Evolutionary conservation across 768 basidiomycete species (phyloP), one percentile per base, ranked within the genome.

Genomic region (Harrya chromipes): DNA sequence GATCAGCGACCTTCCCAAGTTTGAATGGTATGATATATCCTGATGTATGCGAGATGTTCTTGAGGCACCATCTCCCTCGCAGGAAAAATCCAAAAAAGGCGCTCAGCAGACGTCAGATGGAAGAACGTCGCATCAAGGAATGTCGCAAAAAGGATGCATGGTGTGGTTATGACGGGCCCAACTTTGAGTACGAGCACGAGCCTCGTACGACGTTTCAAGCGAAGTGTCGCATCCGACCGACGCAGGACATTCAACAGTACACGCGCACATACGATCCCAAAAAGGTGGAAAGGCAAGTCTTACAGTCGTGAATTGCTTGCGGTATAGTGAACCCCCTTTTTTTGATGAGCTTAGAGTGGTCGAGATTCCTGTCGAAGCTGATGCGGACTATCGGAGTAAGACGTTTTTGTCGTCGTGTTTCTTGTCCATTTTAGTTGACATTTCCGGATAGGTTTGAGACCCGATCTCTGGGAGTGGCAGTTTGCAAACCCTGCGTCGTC

Each of bases 371-470:
- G 44, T 90, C 39, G 37, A 52, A 3, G 55, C 78, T 2, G 70
- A 72, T 16, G 85, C 86, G n/a, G 85, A 89, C 61, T 88, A 85
- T 61, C 74, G 79, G 49, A 60, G 87, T 87, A 56, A 23, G 72
- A 56, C 24, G 7, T 17, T 39, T 11, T 34, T 38, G n/a, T 46
- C 23, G 33, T 16, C 29, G 12, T 13, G 13, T 51, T 40, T 13
- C 21, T 16, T 40, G 34, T 23, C 31, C 21, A 7, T 17, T 4
- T 51, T 31, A 24, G 31, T 23, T 57, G 21, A 44, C 47, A 24
- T 50, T 10, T 24, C 24, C 39, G 29, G 20, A 41, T 52, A 53
- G 52, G 7, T 36, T 64, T 86, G 23, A 68, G 68, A 6, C 56
- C 68, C 20, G 61, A 74, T 20, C 67, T 78, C 27, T 74, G 72